These are phyloP conservation scores for Penicillium sp. DNA, from an alignment of 2,329 filamentous ascomycete genomes.

Conservation along the genomic window DNA sequence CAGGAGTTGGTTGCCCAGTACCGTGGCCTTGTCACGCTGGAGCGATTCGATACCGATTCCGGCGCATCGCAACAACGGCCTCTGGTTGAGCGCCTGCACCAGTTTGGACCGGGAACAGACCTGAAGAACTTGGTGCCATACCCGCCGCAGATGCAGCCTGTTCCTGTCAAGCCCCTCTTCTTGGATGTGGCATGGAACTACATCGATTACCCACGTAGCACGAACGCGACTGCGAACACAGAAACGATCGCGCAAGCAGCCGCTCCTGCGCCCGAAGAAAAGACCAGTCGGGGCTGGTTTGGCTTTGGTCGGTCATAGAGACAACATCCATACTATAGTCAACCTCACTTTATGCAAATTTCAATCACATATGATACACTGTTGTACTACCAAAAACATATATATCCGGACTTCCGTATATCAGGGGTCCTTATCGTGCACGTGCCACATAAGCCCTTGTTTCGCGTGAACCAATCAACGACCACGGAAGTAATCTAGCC, in stretches of 20 bases:
- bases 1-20: slow-evolving; percentile 74
- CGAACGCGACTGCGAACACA: neutral
- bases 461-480: neutral
- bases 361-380: neutral
- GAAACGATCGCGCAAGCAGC: slow-evolving; percentile 9
- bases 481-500: slow-evolving; percentile 8
- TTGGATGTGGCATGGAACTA: slow-evolving; percentile 98
- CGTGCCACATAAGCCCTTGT: neutral
- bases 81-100: slow-evolving; percentile 71
- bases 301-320: slow-evolving; percentile 57
- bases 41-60: slow-evolving; percentile 58
- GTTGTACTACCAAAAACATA: no score
- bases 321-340: neutral
- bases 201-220: slow-evolving; percentile 79
- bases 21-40: slow-evolving; percentile 82
- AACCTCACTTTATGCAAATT: neutral
- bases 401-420: no score
- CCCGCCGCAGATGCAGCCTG: slow-evolving; percentile 76
- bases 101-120: slow-evolving; percentile 74
- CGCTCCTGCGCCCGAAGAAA: slow-evolving; percentile 37
- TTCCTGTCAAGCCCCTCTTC: slow-evolving; percentile 94
- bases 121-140: slow-evolving; percentile 81
- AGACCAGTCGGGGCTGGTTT: slow-evolving; percentile 71
- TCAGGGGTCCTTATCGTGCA: neutral
- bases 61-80: slow-evolving; percentile 50